These are phyloP conservation scores for Sugiyamaella smithiae DNA, from an alignment of 805 yeast genomes.

Conservation along the genomic window DNA sequence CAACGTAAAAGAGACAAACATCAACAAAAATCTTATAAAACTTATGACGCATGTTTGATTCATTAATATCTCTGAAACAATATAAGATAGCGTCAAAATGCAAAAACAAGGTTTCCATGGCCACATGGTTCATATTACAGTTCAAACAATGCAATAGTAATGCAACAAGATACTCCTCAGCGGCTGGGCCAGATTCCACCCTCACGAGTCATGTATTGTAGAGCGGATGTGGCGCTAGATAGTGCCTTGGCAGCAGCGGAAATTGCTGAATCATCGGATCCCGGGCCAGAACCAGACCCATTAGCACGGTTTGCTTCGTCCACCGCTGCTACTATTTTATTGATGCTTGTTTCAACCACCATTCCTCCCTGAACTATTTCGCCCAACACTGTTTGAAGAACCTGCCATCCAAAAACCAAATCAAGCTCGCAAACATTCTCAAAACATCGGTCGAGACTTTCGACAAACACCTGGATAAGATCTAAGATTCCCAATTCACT, in stretches of 20 bases:
- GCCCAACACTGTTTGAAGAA: constrained; percentile 74
- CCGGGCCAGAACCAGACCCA: constrained; percentile 4
- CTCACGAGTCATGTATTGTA: constrained; percentile 27
- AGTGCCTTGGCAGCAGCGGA: constrained; percentile 27
- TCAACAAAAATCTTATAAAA: not conserved
- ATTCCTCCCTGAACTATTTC: constrained; percentile 97
- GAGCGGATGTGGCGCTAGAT: constrained; percentile 27
- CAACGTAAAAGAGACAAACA: not conserved
- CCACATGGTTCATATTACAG: too few species aligned
- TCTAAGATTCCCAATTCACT: constrained; percentile 91
- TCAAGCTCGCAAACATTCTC: constrained; percentile 93
- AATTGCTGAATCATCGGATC: constrained; percentile 23
- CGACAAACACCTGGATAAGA: constrained; percentile 94
- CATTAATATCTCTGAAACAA: not conserved
- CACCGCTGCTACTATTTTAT: constrained; percentile 65
- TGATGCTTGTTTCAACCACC: constrained; percentile 91
- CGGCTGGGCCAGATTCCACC: constrained; percentile 24
- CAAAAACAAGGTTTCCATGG: too few species aligned
- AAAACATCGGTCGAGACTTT: constrained; percentile 88
- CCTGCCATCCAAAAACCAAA: constrained; percentile 98
- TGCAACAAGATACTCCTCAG: not conserved
- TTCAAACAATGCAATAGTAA: too few species aligned
- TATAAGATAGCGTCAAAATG: not conserved
- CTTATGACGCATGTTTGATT: constrained; percentile 7
- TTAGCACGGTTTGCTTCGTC: constrained; percentile 37